Evolutionary conservation across 1,139 yeast species (phyloP).

Genomic region (Taphrina betulina): DNA sequence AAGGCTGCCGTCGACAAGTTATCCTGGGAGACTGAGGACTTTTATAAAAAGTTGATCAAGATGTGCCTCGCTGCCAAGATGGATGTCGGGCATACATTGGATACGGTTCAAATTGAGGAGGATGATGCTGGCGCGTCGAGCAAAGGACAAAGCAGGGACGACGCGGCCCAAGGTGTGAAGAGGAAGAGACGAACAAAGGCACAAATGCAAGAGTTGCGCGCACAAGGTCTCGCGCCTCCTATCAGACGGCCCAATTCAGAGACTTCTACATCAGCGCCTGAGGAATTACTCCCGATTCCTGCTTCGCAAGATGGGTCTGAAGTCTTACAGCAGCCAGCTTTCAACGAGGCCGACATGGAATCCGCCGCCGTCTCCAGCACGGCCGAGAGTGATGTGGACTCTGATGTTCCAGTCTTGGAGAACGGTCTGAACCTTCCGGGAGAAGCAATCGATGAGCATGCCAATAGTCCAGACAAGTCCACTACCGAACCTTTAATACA

Average conservation of each 20-base stretch:
- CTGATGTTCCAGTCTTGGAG: not conserved
- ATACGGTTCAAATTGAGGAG: not conserved
- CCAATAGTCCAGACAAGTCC: too few species aligned
- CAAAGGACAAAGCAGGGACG: not conserved
- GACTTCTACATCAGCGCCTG: too few species aligned
- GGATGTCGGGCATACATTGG: not conserved
- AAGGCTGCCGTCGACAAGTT: not conserved
- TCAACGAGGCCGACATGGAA: not conserved
- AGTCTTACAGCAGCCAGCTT: not conserved
- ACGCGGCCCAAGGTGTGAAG: not conserved
- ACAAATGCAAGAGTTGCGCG: constrained; percentile 5
- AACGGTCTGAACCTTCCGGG: not conserved
- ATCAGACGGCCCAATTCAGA: not conserved
- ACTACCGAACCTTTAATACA: too few species aligned
- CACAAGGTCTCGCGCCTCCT: not conserved
- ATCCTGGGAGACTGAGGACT: not conserved
- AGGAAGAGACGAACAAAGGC: constrained; percentile 1
- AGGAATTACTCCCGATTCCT: too few species aligned
- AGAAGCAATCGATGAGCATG: too few species aligned
- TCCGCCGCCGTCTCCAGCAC: not conserved
- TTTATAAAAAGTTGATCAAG: not conserved
- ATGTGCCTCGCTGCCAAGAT: not conserved
- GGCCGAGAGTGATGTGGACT: not conserved
- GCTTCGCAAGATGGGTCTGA: too few species aligned
- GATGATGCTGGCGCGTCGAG: not conserved